Evolutionary conservation across 139 green algal genomes (phyloP), one percentile per base, ranked within the genome.

Genomic region (Coccomyxa sp.): DNA sequence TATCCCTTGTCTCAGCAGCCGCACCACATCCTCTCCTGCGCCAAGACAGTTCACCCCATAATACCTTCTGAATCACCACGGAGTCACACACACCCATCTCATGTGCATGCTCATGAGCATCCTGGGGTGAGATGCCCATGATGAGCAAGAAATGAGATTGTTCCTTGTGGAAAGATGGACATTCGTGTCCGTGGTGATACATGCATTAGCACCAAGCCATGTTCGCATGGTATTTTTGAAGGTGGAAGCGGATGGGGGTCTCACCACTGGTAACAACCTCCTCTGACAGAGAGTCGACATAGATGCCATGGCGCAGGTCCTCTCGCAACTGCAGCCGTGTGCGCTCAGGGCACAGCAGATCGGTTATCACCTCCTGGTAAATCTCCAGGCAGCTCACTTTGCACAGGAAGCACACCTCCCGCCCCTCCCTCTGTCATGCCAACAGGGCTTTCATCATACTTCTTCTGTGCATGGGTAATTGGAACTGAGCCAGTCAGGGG

Each of bases 281-380:
- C 84, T 97, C 94, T 25, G 88, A 89, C 23, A 96, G 85, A n/a
- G 87, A 89, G 79, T 97, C 95, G 30, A 98, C 94, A 81, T 93
- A 96, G 60, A 91, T 87, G 45, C 95, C 94, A 0, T 82, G 68
- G 79, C 93, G 88, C 14, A 88, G 84, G 79, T 97, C 94, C 82
- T 97, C 92, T 14, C 92, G 84, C 58, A 97, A 86, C 12, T 90
- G 86, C 58, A 95, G 85, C 63, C 90, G 90, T 23, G 77, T 79
- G 16, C 28, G 76, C 21, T n/a, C 28, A 0, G 91, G 91, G 80
- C 89, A 86, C 25, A 96, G 86, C 81, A 98, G 89, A 84, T 98
- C 95, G 16, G 88, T 92, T 31, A 98, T 93, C 45, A 90, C 88
- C 88, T 97, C 38, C 81, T 98, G 97, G 88, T 98, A 98, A 59